Evolutionary conservation across 306 rosid genomes (phyloP), one percentile per base, ranked within the genome.

Genomic region (Inga laurina): DNA sequence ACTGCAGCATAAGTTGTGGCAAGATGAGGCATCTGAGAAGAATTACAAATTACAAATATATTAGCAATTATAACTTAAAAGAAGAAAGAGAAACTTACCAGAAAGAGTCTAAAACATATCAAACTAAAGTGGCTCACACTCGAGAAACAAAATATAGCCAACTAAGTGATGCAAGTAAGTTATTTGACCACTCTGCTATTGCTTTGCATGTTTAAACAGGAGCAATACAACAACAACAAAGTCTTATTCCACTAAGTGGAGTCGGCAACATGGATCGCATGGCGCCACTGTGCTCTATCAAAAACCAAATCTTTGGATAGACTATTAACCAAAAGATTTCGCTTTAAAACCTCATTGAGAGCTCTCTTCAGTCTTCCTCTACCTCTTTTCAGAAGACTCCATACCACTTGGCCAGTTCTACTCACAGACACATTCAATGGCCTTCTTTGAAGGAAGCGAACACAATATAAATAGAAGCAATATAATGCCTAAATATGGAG

Each of bases 1-100:
- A 95, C 92, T 12, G 97, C 96, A 87, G 99, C 98, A 85, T 95
- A 93, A 74, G 98, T 95, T 52, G 99, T 95, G 71, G 98, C 99
- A 61, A 95, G 95, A 89, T 95, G 99, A 79, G 99, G 97, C 91
- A 95, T 67, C 99, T 95, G 92, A 78, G 48, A 21, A 86, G 77
- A 84, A 88, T 78, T 61, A 46, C 72, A 81, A 72, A 39, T 18
- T 61, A 46, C 72, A 81, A 76, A 39, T 18, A 85, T 12, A 78
- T 81, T 41, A 77, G 70, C 70, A 54, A 32, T 75, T 74, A 72
- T 22, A 7, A 76, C 45, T 46, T 30, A 27, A 41, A 9, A 76
- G 9, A 70, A 44, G 62, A 56, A 56, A 56, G 5, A 72, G 11
- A 44, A 22, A 24, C 37, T 72, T 44, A 8, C 2, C 13, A 39